A percentile compares a stretch with the other conserved stretches of the same genome.
phyloP scores from a whole-genome alignment of 345 rosid genomes.

The Excoecaria agallocha region DNA sequence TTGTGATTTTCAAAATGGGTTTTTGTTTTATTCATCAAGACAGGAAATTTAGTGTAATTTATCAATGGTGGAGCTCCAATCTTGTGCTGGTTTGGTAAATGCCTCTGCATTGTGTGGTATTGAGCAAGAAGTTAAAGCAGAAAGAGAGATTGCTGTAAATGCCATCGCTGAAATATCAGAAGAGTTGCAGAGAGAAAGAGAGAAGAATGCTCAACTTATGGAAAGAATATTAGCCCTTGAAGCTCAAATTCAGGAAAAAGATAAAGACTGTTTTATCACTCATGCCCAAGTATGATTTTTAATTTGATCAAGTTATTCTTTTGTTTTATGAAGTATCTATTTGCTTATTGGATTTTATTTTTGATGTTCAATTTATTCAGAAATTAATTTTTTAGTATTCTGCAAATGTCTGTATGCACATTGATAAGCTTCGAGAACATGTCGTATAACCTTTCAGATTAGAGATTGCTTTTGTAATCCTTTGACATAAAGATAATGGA shows the following conservation, averaged over 20 bases:
- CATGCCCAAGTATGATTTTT: slow-evolving; percentile 30
- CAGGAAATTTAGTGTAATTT: neutral
- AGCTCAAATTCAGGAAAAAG: slow-evolving; percentile 39
- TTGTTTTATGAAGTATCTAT: too few species aligned
- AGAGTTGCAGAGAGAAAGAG: slow-evolving; percentile 46
- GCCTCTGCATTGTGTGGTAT: slow-evolving; percentile 42
- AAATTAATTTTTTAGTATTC: too few species aligned
- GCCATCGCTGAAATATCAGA: slow-evolving; percentile 40
- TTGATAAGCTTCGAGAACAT: too few species aligned
- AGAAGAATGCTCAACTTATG: slow-evolving; percentile 47
- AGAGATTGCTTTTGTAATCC: too few species aligned
- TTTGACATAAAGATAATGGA: too few species aligned
- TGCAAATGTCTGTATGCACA: too few species aligned
- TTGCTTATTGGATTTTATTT: too few species aligned
- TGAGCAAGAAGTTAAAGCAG: slow-evolving; percentile 39
- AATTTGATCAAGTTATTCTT: too few species aligned
- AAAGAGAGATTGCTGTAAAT: slow-evolving; percentile 27
- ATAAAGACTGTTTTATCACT: slow-evolving; percentile 21
- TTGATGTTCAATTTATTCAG: too few species aligned
- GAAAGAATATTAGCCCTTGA: slow-evolving; percentile 54
- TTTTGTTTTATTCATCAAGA: neutral
- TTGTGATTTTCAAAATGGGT: slow-evolving; percentile 11
- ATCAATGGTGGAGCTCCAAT: slow-evolving; percentile 44
- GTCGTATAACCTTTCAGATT: too few species aligned
- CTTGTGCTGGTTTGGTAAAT: slow-evolving; percentile 43